Evolutionary conservation across 2,329 filamentous ascomycete genomes (phyloP), one percentile per base, ranked within the genome.

Genomic region (Lachnellula suecica): DNA sequence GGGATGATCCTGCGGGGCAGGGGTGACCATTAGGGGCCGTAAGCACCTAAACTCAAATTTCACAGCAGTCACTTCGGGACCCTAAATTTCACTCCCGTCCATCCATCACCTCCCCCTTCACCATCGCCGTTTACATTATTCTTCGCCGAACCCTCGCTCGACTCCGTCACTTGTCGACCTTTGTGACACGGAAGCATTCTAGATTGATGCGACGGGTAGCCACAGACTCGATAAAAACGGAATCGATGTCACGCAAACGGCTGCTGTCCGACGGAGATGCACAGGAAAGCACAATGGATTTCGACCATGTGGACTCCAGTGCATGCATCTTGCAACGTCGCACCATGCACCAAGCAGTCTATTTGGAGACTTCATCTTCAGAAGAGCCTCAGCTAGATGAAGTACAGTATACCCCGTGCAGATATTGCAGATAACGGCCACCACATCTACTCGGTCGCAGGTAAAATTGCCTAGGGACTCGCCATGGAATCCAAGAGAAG

Each of bases 361-460:
- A 22, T 35, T n/a, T 31, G 20, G 9, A 19, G 22, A 37, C 43
- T 17, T 22, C 31, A n/a, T 34, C 17, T 3, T n/a, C 31, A 34
- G 42, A n/a, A n/a, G 9, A 44, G 11, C 44, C 5, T 46, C 44
- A 46, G 27, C 43, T 31, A 46, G 9, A 31, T 46, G 44, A 46
- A 46, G 25, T 11, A 8, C 27, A 27, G 10, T 20, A 17, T 25
- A 19, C 20, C 27, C 25, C 25, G 11, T 15, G 44, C 15, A 27
- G 20, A 27, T 47, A 9, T 23, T 44, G 52, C 47, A 41, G 48
- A 34, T 17, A 49, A 54, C 27, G 49, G 44, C 44, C 44, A 40
- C 44, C 27, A 38, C 46, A 24, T 46, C 43, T 29, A 34, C 37
- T 27, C 24, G 11, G 53, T 56, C 46, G 49, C 53, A 56, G 42